Evolutionary conservation across 495 filamentous ascomycete genomes (phyloP).

Genomic region (Thermothielavioides terrestris): DNA sequence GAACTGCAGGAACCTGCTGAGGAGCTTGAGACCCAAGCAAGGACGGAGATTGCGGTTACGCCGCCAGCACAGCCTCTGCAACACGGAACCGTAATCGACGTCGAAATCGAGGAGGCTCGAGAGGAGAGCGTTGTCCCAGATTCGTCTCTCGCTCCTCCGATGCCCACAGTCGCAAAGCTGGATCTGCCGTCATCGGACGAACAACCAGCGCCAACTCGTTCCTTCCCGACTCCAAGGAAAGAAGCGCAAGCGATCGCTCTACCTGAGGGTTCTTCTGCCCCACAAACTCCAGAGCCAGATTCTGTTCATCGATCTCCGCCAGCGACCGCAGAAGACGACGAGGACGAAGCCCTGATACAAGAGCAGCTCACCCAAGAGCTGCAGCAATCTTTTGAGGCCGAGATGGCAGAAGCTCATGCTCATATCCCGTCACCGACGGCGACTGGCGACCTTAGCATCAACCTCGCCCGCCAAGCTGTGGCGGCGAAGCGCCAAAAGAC

Average conservation of each 20-base stretch:
- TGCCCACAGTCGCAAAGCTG: not conserved
- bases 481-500: conserved; percentile 21
- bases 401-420: not conserved
- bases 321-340: not conserved
- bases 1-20: not conserved
- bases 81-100: too few species aligned
- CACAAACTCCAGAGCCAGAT: not conserved
- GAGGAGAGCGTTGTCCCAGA: not conserved
- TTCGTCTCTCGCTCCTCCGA: not conserved
- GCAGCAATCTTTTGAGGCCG: not conserved
- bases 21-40: not conserved
- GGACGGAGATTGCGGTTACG: not conserved
- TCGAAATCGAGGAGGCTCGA: not conserved
- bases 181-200: not conserved
- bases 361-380: conserved; percentile 8
- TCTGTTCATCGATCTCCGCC: not conserved
- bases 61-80: not conserved
- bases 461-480: conserved; percentile 29
- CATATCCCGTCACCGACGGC: not conserved
- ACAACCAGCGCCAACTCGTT: not conserved
- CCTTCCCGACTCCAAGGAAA: not conserved
- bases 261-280: not conserved
- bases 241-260: not conserved
- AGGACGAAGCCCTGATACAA: conserved; percentile 12
- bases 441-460: conserved; percentile 26